These are phyloP conservation scores for Patellifolia procumbens DNA, from an alignment of 179 eudicot species.

Conservation along the genomic window DNA sequence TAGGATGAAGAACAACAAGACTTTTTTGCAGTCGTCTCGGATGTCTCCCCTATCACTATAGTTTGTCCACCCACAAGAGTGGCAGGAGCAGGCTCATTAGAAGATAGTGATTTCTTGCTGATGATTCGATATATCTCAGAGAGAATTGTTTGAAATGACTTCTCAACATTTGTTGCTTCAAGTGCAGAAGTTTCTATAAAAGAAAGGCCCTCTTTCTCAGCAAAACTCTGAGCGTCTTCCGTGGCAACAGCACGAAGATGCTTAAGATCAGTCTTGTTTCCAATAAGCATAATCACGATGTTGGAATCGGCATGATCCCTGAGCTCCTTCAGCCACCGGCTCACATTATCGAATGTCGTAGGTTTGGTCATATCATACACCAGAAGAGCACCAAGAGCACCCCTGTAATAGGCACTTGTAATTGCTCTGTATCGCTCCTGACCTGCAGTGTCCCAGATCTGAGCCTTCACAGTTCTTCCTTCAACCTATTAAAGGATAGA, in stretches of 20 bases:
- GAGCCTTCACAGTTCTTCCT: constrained; percentile 17
- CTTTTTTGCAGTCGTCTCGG: constrained; percentile 28
- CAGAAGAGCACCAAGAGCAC: constrained; percentile 12
- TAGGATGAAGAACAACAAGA: constrained; percentile 36
- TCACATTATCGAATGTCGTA: constrained; percentile 11
- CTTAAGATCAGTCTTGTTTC: constrained; percentile 27
- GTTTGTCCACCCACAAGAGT: constrained; percentile 32
- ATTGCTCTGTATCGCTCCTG: constrained; percentile 13
- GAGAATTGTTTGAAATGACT: constrained; percentile 17
- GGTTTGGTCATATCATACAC: constrained; percentile 11
- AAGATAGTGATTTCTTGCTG: constrained; percentile 7
- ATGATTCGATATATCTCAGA: constrained; percentile 6
- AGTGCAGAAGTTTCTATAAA: constrained; percentile 28
- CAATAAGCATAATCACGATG: constrained; percentile 22
- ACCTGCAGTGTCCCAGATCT: constrained; percentile 16
- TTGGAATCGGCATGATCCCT: constrained; percentile 11
- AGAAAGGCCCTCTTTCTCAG: constrained; percentile 22
- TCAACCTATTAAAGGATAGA: background rate
- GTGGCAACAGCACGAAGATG: constrained; percentile 27
- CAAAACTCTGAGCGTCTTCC: constrained; percentile 19
- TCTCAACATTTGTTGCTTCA: constrained; percentile 18
- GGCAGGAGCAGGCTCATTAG: constrained; percentile 22
- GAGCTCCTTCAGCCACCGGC: constrained; percentile 10
- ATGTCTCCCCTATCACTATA: constrained; percentile 24
- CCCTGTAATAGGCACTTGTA: constrained; percentile 12